These are phyloP conservation scores for Musa itinerans DNA, from an alignment of 176 grass and related monocot species.

Conservation along the genomic window DNA sequence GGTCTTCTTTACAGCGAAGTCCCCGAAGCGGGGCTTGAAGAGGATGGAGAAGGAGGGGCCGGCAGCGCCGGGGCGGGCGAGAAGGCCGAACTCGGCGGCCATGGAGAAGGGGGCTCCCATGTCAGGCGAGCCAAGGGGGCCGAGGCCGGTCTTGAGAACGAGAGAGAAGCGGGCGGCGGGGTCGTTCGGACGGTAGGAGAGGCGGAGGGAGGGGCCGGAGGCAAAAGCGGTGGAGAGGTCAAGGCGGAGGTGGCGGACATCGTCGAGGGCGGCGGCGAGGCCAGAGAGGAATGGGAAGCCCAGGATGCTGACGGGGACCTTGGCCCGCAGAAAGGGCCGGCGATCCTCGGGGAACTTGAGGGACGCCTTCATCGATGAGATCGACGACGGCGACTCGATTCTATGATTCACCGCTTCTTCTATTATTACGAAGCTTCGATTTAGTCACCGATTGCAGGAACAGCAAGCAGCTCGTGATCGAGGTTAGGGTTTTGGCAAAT, in stretches of 20 bases:
- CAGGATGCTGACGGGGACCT: constrained; percentile 20
- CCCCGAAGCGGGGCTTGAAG: constrained; percentile 22
- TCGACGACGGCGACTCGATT: too few species aligned
- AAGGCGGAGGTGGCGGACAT: constrained; percentile 14
- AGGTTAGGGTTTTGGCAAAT: too few species aligned
- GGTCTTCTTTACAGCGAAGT: constrained; percentile 23
- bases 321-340: constrained; percentile 16
- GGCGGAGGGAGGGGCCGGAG: constrained; percentile 18
- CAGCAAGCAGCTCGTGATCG: too few species aligned
- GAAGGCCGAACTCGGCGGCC: constrained; percentile 19
- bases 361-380: constrained; percentile 15
- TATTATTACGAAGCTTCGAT: too few species aligned
- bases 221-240: constrained; percentile 25
- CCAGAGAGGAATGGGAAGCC: constrained; percentile 23
- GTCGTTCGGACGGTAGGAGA: constrained; percentile 23
- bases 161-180: constrained; percentile 14
- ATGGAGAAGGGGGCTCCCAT: constrained; percentile 17
- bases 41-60: constrained; percentile 16
- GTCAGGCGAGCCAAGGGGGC: constrained; percentile 9
- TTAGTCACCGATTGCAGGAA: too few species aligned
- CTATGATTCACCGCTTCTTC: neutral
- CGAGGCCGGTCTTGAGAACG: constrained; percentile 20
- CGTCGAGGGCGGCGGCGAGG: constrained; percentile 11
- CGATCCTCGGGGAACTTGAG: constrained; percentile 23
- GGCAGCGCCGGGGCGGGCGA: neutral